Percentiles rank a stretch among this genome's conserved stretches.
phyloP scores from a whole-genome alignment of 2,329 filamentous ascomycete species.

The Fusarium concolor region DNA sequence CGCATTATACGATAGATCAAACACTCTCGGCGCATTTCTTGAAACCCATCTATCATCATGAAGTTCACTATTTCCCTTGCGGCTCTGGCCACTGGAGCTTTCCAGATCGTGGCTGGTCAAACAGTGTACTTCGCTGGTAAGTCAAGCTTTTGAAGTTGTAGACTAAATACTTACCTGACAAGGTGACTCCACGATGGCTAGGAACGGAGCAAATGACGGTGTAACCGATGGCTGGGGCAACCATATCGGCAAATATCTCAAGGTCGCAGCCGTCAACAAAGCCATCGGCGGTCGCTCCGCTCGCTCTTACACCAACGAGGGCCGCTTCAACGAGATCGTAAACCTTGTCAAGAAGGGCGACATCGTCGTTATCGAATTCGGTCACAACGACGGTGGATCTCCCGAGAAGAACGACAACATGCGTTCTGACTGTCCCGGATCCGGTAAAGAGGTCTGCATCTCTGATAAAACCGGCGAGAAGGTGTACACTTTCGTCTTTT shows the following conservation, averaged over 20 bases:
- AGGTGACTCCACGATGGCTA: slow-evolving; percentile 71
- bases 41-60: slow-evolving; percentile 26
- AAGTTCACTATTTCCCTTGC: slow-evolving; percentile 37
- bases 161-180: neutral
- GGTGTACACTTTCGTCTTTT: slow-evolving; percentile 70
- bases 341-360: slow-evolving; percentile 66
- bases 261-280: slow-evolving; percentile 65
- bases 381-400: slow-evolving; percentile 77
- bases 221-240: slow-evolving; percentile 69
- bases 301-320: slow-evolving; percentile 74
- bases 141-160: fast-evolving
- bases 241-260: slow-evolving; percentile 64
- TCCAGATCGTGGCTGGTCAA: slow-evolving; percentile 23
- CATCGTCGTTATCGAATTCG: slow-evolving; percentile 77
- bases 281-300: slow-evolving; percentile 75
- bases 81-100: slow-evolving; percentile 32
- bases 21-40: neutral
- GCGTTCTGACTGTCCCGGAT: slow-evolving; percentile 68
- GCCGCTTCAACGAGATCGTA: slow-evolving; percentile 70
- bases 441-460: slow-evolving; percentile 64
- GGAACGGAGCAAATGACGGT: slow-evolving; percentile 55
- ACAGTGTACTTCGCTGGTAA: slow-evolving; percentile 60
- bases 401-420: slow-evolving; percentile 67
- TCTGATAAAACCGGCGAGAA: slow-evolving; percentile 54
- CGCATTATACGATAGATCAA: neutral